A percentile compares a stretch with the other conserved stretches of the same genome.
These are phyloP conservation scores for Thermothelomyces thermophilus DNA, from an alignment of 2,329 filamentous ascomycete genomes.

Conservation along the genomic window DNA sequence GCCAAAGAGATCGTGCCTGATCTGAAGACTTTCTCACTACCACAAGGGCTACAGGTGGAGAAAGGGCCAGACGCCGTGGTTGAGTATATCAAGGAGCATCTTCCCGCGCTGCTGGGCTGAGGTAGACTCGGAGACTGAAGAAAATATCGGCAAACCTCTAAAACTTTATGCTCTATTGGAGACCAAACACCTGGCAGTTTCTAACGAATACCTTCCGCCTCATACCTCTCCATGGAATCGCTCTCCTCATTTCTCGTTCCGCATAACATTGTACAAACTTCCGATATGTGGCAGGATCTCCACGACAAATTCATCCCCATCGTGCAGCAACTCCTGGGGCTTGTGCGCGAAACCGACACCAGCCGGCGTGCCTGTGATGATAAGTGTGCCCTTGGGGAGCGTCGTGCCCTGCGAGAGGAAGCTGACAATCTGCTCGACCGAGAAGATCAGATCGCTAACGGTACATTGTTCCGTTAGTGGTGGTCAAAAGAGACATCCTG, in stretches of 20 bases:
- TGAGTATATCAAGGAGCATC: slow-evolving; percentile 39
- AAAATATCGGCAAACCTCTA: background rate
- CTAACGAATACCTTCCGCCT: background rate
- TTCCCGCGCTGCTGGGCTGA: slow-evolving; percentile 27
- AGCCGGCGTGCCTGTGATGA: slow-evolving; percentile 39
- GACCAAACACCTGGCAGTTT: background rate
- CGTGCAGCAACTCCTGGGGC: slow-evolving; percentile 33
- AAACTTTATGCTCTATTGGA: background rate
- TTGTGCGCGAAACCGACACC: slow-evolving; percentile 35
- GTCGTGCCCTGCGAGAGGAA: slow-evolving; percentile 40
- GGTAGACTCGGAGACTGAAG: background rate
- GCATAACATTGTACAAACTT: slow-evolving; percentile 35
- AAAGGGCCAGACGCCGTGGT: slow-evolving; percentile 46
- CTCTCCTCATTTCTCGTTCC: slow-evolving; percentile 30
- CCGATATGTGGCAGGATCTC: slow-evolving; percentile 39
- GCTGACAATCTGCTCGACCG: slow-evolving; percentile 38
- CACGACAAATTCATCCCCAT: slow-evolving; percentile 38
- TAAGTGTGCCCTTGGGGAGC: slow-evolving; percentile 35
- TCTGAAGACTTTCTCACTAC: slow-evolving; percentile 44
- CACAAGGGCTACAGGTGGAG: slow-evolving; percentile 44
- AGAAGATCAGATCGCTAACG: slow-evolving; percentile 47
- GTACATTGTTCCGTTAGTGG: no score
- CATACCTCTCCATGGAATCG: background rate
- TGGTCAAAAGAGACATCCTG: no score
- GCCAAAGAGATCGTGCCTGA: slow-evolving; percentile 38